A percentile compares a stretch with the other conserved stretches of the same genome.
Evolutionary conservation across 306 rosid genomes (phyloP).

Genomic region (Alnus rubra): DNA sequence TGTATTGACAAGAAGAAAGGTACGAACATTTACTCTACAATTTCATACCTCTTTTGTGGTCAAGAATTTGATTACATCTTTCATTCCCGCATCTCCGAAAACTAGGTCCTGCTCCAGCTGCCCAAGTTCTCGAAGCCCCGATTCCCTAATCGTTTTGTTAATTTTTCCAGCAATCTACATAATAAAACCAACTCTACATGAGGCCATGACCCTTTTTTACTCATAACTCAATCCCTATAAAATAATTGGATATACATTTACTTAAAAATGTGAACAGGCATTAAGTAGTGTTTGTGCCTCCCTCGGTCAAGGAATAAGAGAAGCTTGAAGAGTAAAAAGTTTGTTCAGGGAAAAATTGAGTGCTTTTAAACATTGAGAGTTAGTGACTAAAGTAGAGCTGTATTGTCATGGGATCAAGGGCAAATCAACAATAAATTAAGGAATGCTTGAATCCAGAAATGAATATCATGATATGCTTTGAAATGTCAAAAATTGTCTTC

Average conservation of each 20-base stretch:
- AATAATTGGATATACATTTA: not conserved
- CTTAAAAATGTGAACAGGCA: not conserved
- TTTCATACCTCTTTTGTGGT: conserved; percentile 61
- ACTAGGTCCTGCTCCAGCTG: conserved; percentile 91
- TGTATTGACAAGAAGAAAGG: not conserved
- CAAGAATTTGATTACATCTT: conserved; percentile 82
- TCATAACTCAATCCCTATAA: conserved; percentile 20
- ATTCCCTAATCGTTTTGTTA: conserved; percentile 67
- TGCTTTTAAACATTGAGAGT: not conserved
- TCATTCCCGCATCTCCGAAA: conserved; percentile 93
- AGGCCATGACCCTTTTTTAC: conserved; percentile 17
- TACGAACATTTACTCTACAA: conserved; percentile 8
- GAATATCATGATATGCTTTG: not conserved
- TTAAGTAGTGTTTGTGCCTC: not conserved
- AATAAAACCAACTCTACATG: conserved; percentile 26
- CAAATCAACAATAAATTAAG: not conserved
- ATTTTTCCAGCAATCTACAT: conserved; percentile 87
- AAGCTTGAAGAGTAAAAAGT: not conserved
- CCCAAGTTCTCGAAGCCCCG: conserved; percentile 80
- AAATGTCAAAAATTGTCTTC: not conserved
- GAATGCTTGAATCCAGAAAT: conserved; percentile 1
- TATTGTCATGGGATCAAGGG: not conserved
- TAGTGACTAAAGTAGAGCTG: not conserved
- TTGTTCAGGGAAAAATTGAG: not conserved
- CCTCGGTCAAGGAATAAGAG: not conserved